Conservation (phyloP, 805 yeast genomes). For the Candida methanosorbosa region DNA sequence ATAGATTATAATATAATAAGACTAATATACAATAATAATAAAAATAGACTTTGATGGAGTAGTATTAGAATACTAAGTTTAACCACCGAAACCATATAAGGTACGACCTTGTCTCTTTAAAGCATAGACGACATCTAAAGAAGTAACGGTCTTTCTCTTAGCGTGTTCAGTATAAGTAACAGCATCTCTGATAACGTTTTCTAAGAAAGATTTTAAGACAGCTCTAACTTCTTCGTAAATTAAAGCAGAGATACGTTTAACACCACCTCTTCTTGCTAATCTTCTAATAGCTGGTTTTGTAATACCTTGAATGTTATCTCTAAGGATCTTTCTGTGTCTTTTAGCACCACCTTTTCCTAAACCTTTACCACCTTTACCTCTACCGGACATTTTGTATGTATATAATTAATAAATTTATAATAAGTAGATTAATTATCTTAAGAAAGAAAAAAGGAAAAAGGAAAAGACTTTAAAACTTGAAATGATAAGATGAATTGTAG, state of each 20-base stretch:
- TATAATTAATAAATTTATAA: slow-evolving; percentile 14
- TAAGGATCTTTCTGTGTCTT: slow-evolving; percentile 98
- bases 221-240: slow-evolving; percentile 99
- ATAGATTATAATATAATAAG: neutral
- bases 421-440: neutral
- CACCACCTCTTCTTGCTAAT: slow-evolving; percentile 99
- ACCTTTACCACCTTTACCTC: slow-evolving; percentile 99
- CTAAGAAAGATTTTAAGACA: slow-evolving; percentile 91
- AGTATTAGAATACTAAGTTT: too few relatives aligned
- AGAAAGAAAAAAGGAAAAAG: neutral
- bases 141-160: slow-evolving; percentile 99
- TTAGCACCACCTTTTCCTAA: slow-evolving; percentile 99
- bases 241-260: slow-evolving; percentile 98
- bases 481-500: neutral
- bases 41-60: too few relatives aligned
- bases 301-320: slow-evolving; percentile 99
- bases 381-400: slow-evolving; percentile 75
- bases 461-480: too few relatives aligned
- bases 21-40: slow-evolving; percentile 2
- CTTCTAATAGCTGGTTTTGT: slow-evolving; percentile 99
- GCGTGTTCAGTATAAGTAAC: slow-evolving; percentile 99
- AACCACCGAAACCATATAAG: slow-evolving; percentile 99
- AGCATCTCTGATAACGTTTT: slow-evolving; percentile 97
- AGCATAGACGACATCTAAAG: slow-evolving; percentile 97
- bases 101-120: slow-evolving; percentile 99